Conservation (phyloP, 148 eudicot genomes). For the Arbutus unedo region DNA sequence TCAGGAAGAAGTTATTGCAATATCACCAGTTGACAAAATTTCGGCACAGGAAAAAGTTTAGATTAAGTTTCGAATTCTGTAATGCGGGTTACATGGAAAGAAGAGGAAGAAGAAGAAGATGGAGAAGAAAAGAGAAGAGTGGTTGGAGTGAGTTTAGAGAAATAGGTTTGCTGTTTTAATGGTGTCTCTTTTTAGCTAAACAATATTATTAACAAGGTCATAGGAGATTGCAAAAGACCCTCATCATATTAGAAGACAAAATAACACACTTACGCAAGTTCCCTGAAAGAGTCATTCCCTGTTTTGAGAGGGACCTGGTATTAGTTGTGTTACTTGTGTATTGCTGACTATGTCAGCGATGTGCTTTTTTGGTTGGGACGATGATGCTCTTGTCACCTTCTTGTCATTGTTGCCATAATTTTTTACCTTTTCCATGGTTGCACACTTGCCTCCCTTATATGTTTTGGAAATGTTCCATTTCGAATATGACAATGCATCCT, state of each 20-base stretch:
- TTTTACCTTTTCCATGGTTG: not conserved
- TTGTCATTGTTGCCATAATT: not conserved
- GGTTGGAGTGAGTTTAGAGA: too few species aligned
- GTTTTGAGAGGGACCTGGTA: not conserved
- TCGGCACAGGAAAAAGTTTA: not conserved
- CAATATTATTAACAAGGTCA: too few species aligned
- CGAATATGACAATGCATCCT: too few species aligned
- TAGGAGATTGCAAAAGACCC: too few species aligned
- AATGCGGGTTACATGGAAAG: too few species aligned
- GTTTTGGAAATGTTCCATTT: too few species aligned
- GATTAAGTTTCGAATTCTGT: too few species aligned
- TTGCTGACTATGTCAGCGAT: too few species aligned
- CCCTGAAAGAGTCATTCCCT: not conserved
- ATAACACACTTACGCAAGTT: not conserved
- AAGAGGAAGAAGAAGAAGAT: not conserved
- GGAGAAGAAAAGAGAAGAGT: not conserved
- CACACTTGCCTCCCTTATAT: too few species aligned
- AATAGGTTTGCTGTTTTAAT: too few species aligned
- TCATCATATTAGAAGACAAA: not conserved
- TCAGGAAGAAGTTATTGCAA: not conserved
- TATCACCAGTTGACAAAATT: not conserved
- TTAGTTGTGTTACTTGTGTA: not conserved
- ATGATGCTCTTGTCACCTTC: not conserved
- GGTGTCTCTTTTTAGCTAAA: too few species aligned
- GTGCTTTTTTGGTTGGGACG: not conserved